Evolutionary conservation across 2,329 filamentous ascomycete genomes (phyloP).

Genomic region (Delphinella strobiligena): DNA sequence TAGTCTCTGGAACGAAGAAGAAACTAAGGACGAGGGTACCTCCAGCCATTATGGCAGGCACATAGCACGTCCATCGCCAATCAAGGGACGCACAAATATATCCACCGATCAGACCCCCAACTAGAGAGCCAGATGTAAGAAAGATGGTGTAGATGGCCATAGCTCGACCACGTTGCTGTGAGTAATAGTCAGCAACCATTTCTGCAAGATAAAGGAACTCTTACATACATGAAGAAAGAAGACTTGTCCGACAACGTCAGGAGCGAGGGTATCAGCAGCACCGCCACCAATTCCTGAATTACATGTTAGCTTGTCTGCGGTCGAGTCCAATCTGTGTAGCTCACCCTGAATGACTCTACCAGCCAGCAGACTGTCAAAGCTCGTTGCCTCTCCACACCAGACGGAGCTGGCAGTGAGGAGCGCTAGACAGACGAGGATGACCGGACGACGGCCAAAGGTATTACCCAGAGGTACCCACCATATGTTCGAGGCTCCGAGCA

Average conservation of each 20-base stretch:
- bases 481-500: conserved; percentile 27
- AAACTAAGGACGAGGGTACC: conserved; percentile 22
- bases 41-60: conserved; percentile 24
- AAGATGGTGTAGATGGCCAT: conserved; percentile 32
- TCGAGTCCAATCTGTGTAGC: background rate
- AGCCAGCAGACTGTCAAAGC: conserved; percentile 24
- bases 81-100: conserved; percentile 27
- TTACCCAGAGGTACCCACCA: conserved; percentile 31
- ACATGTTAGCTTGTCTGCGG: background rate
- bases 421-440: conserved; percentile 25
- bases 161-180: conserved; percentile 27
- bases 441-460: conserved; percentile 26
- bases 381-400: conserved; percentile 28
- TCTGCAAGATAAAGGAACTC: too few species aligned
- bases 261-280: conserved; percentile 27
- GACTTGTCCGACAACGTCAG: conserved; percentile 28
- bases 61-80: conserved; percentile 29
- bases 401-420: conserved; percentile 23
- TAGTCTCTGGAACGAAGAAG: conserved; percentile 28
- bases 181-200: too few species aligned
- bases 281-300: conserved; percentile 17
- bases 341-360: conserved; percentile 26
- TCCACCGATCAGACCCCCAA: conserved; percentile 27
- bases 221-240: conserved; percentile 33
- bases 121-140: conserved; percentile 24